Evolutionary conservation across 805 yeast species (phyloP).

Genomic region (Monosporozyma yasuniensis): DNA sequence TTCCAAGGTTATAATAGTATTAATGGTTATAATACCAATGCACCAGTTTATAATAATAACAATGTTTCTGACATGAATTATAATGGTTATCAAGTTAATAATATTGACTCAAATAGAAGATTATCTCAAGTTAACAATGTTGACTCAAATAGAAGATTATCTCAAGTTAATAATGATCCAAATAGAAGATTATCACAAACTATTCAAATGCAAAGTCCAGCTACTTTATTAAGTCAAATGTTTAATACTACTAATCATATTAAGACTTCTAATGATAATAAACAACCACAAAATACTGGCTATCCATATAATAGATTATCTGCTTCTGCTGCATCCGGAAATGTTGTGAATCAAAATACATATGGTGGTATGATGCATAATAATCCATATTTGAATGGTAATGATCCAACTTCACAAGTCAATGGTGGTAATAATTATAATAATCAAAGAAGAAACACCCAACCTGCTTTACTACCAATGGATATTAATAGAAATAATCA

Average conservation of each 20-base stretch:
- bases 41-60: background rate
- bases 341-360: background rate
- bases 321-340: background rate
- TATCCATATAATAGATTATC: background rate
- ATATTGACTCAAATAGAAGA: no score
- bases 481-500: background rate
- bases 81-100: background rate
- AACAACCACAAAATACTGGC: background rate
- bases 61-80: background rate
- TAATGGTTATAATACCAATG: background rate
- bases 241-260: background rate
- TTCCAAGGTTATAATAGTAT: constrained; percentile 1
- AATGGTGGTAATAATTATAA: background rate
- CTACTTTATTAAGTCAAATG: background rate
- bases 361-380: background rate
- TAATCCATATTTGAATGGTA: background rate
- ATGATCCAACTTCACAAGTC: background rate
- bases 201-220: background rate
- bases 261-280: background rate
- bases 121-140: no score
- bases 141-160: no score
- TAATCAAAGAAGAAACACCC: constrained; percentile 5
- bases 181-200: background rate
- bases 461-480: constrained; percentile 1
- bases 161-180: background rate